These are phyloP conservation scores for Scytalidium lignicola DNA, from an alignment of 2,329 filamentous ascomycete species.

Conservation along the genomic window DNA sequence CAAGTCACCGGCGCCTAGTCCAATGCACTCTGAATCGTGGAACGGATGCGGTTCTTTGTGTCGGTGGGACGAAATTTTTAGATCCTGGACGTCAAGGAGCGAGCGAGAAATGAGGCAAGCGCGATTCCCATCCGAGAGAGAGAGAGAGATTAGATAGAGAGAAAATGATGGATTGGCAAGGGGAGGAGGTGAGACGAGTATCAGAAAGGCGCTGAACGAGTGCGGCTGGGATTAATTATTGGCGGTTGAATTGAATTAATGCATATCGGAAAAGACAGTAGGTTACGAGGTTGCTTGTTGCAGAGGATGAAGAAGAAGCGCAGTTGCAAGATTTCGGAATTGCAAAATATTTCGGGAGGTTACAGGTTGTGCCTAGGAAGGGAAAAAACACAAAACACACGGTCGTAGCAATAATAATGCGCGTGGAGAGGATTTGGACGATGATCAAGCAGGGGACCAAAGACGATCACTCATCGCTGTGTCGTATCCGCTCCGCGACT, in stretches of 20 bases:
- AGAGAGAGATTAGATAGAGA: not conserved
- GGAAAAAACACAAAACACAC: not conserved
- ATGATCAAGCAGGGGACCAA: not conserved
- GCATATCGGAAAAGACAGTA: not conserved
- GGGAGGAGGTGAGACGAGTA: not conserved
- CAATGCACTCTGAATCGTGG: constrained; percentile 26
- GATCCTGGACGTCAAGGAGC: not conserved
- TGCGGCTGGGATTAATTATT: not conserved
- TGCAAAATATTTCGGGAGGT: not conserved
- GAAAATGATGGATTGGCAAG: not conserved
- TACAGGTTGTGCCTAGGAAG: not conserved
- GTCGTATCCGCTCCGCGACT: too few species aligned
- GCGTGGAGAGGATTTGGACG: not conserved
- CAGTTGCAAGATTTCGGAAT: too few species aligned
- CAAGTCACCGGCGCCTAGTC: constrained; percentile 17
- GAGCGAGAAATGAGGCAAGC: not conserved
- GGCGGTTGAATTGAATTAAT: not conserved
- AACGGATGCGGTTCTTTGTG: constrained; percentile 10
- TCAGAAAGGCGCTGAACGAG: not conserved
- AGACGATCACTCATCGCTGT: not conserved
- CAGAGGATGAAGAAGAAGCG: not conserved
- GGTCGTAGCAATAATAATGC: not conserved
- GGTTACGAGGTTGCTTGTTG: not conserved
- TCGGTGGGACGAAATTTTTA: not conserved
- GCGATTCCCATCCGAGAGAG: not conserved